Base-by-base conservation (phyloP, 441 rosid genomes). In the Viola pubescens region DNA sequence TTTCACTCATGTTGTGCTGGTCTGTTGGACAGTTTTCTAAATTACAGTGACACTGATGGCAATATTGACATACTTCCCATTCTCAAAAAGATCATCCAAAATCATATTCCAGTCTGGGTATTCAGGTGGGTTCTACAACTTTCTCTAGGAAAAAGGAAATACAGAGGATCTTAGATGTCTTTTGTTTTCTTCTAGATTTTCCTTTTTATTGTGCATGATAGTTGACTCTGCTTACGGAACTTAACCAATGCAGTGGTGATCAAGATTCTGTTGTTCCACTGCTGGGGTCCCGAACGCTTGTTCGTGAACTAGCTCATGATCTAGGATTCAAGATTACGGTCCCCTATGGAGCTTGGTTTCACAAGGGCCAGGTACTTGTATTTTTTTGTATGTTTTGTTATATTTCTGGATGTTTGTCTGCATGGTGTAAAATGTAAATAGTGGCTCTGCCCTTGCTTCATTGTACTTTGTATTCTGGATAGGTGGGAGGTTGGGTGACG, bases 401-500 rank as follows among this genome's bases (percentile, higher is more conserved):
- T 5, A 16, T n/a, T 19, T 54, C 38, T 26, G 0, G 6, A 4
- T 14, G 13, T n/a, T 67, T 4, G 4, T 34, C 43, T 10, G n/a
- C 7, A 16, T 37, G 26, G 13, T 56, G 4, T 37, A 3, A 16
- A 16, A 16, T 16, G 19, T 44, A 4, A n/a, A 6, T 4, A 3
- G 7, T 8, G 7, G 38, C 10, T 16, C 19, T 5, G 5, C 8
- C 9, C 9, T n/a, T 11, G 4, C 7, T 12, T 16, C 16, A 7
- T 6, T 11, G 10, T 34, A 38, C 19, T 37, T 37, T 12, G 6
- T 16, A 40, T 38, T n/a, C 5, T 49, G 26, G 6, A 43, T 42
- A 89, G 95, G 95, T 91, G 45, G 96, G 91, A 12, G 96, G 96
- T 0, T 88, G 94, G 95, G 83, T 68, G 3, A 85, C 77, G 0